phyloP scores from a whole-genome alignment of 176 grass and related monocot genomes.

The Thinopyrum elongatum region DNA sequence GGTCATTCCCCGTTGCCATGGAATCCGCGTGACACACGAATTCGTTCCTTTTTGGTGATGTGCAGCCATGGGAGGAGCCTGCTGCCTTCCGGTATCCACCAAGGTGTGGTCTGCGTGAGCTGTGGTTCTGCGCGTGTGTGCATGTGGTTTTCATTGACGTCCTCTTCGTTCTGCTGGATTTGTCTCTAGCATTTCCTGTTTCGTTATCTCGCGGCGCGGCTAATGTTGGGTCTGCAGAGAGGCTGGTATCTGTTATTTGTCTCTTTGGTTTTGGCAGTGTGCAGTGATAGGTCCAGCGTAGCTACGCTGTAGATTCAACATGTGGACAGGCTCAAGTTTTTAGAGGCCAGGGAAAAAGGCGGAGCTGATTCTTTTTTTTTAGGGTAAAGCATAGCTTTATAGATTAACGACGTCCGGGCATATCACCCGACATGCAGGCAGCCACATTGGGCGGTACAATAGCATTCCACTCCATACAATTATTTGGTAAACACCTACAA shows the following conservation, averaged over 20 bases:
- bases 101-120: slow-evolving; percentile 39
- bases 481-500: no score
- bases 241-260: neutral
- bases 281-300: slow-evolving; percentile 6
- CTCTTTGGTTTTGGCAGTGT: slow-evolving; percentile 7
- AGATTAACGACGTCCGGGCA: no score
- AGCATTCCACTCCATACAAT: no score
- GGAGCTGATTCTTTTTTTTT: neutral
- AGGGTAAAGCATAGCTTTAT: no score
- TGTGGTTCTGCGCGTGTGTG: neutral
- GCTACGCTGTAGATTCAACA: neutral
- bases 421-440: no score
- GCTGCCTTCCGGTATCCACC: neutral
- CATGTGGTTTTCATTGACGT: neutral
- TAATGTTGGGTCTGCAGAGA: neutral
- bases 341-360: neutral
- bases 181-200: neutral
- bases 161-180: neutral
- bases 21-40: slow-evolving; percentile 23
- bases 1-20: slow-evolving; percentile 2
- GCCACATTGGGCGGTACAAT: no score
- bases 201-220: neutral
- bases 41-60: slow-evolving; percentile 20
- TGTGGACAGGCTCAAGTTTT: neutral
- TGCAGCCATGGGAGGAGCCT: neutral